A percentile compares a stretch with the other conserved stretches of the same genome.
Conservation (phyloP, 192 early-diverging fungal genomes). For the Globomyces pollinis-pini region DNA sequence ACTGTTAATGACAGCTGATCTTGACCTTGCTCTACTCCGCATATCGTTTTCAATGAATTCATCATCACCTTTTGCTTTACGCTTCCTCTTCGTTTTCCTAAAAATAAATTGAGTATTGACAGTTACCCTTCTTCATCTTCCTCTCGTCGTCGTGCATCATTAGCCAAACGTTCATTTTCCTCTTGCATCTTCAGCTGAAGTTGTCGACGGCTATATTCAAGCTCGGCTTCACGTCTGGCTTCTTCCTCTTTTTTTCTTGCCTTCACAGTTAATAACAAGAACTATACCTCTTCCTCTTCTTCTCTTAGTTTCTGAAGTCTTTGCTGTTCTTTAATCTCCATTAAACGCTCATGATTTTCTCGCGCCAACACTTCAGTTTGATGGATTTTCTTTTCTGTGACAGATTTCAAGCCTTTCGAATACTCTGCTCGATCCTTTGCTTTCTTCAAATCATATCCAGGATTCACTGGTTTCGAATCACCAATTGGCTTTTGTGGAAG, state of each 20-base stretch:
- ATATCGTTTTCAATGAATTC: too few relatives aligned
- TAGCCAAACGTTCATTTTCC: not conserved
- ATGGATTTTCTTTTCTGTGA: slow-evolving; percentile 40
- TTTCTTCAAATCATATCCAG: slow-evolving; percentile 27
- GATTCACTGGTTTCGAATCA: slow-evolving; percentile 14
- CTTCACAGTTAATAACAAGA: too few relatives aligned
- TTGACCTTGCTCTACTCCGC: too few relatives aligned
- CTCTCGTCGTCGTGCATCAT: not conserved
- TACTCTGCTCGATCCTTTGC: slow-evolving; percentile 33
- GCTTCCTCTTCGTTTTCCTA: not conserved
- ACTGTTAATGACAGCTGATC: too few relatives aligned
- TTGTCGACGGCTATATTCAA: not conserved
- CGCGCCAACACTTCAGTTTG: slow-evolving; percentile 33
- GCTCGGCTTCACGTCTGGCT: not conserved
- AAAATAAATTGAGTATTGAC: not conserved
- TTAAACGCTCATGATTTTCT: slow-evolving; percentile 23
- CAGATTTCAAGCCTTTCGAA: slow-evolving; percentile 29
- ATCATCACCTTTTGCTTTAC: not conserved
- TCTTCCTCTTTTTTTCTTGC: too few relatives aligned
- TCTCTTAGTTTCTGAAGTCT: not conserved
- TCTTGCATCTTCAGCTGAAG: not conserved
- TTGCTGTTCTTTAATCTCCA: slow-evolving; percentile 16
- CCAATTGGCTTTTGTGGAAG: not conserved
- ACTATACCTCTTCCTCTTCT: slow-evolving; percentile 5
- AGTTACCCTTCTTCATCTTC: not conserved